A percentile compares a stretch with the other conserved stretches of the same genome.
These are phyloP conservation scores for Entoloma clypeatum DNA, from an alignment of 1,284 basidiomycete species.

Conservation along the genomic window DNA sequence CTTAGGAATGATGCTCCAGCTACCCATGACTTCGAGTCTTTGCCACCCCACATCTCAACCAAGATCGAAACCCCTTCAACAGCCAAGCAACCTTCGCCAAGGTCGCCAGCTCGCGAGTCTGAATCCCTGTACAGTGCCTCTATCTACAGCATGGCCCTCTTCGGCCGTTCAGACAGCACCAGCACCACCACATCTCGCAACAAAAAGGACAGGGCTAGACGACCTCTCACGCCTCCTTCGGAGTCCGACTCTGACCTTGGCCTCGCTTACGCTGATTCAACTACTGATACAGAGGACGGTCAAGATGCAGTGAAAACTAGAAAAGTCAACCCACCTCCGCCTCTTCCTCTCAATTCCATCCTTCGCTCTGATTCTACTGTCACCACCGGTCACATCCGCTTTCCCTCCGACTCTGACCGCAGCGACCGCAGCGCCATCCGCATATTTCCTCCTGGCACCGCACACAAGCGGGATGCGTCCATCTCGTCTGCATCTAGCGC, in stretches of 20 bases:
- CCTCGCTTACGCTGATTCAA: constrained; percentile 49
- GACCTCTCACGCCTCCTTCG: constrained; percentile 32
- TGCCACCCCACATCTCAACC: constrained; percentile 11
- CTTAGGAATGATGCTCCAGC: constrained; percentile 39
- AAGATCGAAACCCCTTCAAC: constrained; percentile 19
- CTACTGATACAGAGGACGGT: constrained; percentile 44
- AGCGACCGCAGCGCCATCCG: constrained; percentile 10
- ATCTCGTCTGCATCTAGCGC: constrained; percentile 23
- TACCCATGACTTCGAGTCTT: constrained; percentile 29
- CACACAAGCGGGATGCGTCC: constrained; percentile 23
- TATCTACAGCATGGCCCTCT: constrained; percentile 12
- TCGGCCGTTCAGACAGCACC: constrained; percentile 11
- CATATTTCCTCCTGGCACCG: constrained; percentile 3
- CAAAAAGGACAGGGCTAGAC: background rate
- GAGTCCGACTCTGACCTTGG: constrained; percentile 38
- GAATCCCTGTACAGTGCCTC: constrained; percentile 18
- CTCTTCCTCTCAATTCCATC: constrained; percentile 20
- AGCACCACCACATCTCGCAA: constrained; percentile 17
- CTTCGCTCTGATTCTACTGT: constrained; percentile 20
- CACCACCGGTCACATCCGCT: constrained; percentile 22
- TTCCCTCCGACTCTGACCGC: constrained; percentile 20
- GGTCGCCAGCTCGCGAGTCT: constrained; percentile 11
- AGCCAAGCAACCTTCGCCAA: constrained; percentile 14
- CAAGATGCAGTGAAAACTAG: constrained; percentile 23
- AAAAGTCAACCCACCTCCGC: constrained; percentile 26